Conservation (phyloP, 2,329 filamentous ascomycete genomes). For the Colletotrichum euphorbiae region DNA sequence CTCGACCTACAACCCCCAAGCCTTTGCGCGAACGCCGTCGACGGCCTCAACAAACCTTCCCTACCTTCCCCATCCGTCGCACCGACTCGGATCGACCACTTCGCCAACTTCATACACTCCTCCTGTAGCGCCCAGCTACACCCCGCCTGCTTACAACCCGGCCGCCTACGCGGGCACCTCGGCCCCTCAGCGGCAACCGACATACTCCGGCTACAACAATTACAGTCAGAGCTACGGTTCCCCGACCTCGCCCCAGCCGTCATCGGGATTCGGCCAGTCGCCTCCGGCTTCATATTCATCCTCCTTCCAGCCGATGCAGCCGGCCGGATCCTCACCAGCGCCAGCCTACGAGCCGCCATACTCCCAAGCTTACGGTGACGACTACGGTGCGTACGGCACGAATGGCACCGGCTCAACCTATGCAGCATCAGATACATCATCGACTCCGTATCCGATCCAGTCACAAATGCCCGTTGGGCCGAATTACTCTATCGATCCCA, state of each 20-base stretch:
- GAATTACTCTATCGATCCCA: constrained; percentile 61
- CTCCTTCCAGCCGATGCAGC: constrained; percentile 42
- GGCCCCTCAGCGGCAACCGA: constrained; percentile 62
- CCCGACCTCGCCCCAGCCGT: constrained; percentile 50
- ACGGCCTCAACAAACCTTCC: constrained; percentile 65
- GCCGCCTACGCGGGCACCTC: constrained; percentile 66
- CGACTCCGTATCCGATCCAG: constrained; percentile 63
- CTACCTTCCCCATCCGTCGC: constrained; percentile 58
- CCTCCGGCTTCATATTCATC: constrained; percentile 50
- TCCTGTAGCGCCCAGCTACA: constrained; percentile 56
- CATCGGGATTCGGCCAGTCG: constrained; percentile 52
- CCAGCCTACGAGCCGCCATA: constrained; percentile 53
- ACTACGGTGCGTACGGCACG: constrained; percentile 51
- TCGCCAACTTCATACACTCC: constrained; percentile 51
- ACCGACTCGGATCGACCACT: constrained; percentile 53
- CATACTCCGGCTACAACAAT: constrained; percentile 60
- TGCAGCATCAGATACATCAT: constrained; percentile 51
- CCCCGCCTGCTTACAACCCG: constrained; percentile 68
- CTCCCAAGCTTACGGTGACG: constrained; percentile 34
- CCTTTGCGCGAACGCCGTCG: constrained; percentile 68
- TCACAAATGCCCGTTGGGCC: constrained; percentile 66
- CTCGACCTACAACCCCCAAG: constrained; percentile 77
- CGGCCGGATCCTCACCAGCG: constrained; percentile 45
- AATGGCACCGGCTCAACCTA: constrained; percentile 54
- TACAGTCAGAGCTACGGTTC: constrained; percentile 58